These are phyloP conservation scores for Amylostereum areolatum DNA, from an alignment of 1,284 basidiomycete species.

Conservation along the genomic window DNA sequence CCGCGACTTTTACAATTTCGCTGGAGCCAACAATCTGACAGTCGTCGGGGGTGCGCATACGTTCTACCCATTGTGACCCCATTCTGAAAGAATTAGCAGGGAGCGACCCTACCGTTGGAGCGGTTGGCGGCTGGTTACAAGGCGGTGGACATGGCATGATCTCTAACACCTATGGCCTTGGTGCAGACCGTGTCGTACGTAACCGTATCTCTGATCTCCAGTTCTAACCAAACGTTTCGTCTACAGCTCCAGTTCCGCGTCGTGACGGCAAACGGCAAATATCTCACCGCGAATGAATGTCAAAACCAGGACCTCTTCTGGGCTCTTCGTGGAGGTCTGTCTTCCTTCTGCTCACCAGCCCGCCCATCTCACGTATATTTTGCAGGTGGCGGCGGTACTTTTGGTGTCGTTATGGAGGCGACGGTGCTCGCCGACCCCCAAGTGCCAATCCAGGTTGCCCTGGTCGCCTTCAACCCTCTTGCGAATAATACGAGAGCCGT, in stretches of 20 bases:
- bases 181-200: conserved; percentile 18
- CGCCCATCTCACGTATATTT: not conserved
- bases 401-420: conserved; percentile 11
- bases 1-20: conserved; percentile 28
- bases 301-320: conserved; percentile 31
- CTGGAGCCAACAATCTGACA: conserved; percentile 24
- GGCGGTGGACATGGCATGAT: conserved; percentile 20
- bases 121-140: conserved; percentile 21
- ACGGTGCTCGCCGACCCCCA: conserved; percentile 7
- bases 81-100: not conserved
- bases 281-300: conserved; percentile 25
- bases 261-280: conserved; percentile 25
- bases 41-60: conserved; percentile 19
- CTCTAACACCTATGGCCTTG: conserved; percentile 17
- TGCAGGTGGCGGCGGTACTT: conserved; percentile 20
- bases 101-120: conserved; percentile 17
- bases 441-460: conserved; percentile 7
- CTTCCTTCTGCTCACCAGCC: not conserved
- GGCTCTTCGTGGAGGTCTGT: conserved; percentile 17
- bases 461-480: not conserved
- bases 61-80: not conserved
- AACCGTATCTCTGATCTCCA: not conserved
- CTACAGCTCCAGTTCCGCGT: conserved; percentile 17
- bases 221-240: not conserved
- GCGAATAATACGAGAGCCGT: not conserved